Base-by-base conservation (phyloP, 225 moss, liverwort and hornwort genomes). In the Rhytidiadelphus loreus region DNA sequence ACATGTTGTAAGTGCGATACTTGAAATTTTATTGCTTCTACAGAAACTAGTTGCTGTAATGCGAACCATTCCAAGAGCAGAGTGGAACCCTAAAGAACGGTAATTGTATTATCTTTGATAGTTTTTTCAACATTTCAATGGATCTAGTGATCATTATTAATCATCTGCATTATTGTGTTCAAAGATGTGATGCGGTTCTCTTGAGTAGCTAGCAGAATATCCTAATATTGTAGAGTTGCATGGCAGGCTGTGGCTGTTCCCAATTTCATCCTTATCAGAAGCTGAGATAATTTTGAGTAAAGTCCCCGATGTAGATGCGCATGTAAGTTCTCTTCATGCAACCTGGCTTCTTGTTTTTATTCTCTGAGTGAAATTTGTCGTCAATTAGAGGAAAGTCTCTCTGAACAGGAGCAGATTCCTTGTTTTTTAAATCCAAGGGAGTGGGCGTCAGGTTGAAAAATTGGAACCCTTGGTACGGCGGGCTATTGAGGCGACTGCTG, bases 201-300 rank as follows among this genome's bases (percentile, higher is more conserved):
- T 87, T 83, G 52, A 53, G 39, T 69, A 44, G 64, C 80, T 85
- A 29, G 52, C 44, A 84, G 84, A 59, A 71, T 80, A 83, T 83
- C 20, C 78, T 86, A 52, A 92, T 83, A 57, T 71, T 86, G 43
- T 87, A 73, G 55, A 77, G 32, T 83, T 92, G 88, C 78, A 52
- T 90, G 76, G 78, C 93, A 98, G 98, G 90, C 83, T 97, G 55
- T 99, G 98, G 98, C 91, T 97, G 88, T 96, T 99, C 83, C 98
- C 98, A 86, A 85, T 93, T 87, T 93, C 95, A 80, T 96, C 95
- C 57, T 86, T 99, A 86, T 46, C 89, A 80, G 96, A 96, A 91
- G 93, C 96, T 79, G 97, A 97, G 92, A 94, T 86, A 85, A 90
- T 89, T 60, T 83, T 97, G 69, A 93, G 85, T 85, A 93, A 86